Conservation (phyloP, 495 filamentous ascomycete genomes). For the Melanomma pulvis-pyrius region DNA sequence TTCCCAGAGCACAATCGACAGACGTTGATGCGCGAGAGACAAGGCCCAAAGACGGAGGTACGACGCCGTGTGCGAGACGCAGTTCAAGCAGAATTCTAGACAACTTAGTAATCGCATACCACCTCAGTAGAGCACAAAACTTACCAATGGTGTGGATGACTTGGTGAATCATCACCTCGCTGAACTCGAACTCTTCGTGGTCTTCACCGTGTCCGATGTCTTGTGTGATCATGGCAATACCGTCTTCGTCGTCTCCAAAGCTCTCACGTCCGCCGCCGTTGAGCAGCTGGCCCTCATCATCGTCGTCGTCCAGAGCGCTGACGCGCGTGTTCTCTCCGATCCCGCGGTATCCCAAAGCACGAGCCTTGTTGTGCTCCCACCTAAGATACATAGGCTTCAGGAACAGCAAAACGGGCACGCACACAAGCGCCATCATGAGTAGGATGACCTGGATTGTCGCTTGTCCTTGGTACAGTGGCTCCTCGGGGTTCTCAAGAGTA, state of each 20-base stretch:
- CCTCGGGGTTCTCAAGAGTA: constrained; percentile 58
- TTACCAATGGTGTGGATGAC: constrained; percentile 97
- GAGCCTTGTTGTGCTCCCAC: constrained; percentile 86
- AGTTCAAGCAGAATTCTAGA: constrained; percentile 96
- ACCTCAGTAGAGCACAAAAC: constrained; percentile 36
- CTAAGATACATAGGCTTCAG: constrained; percentile 94
- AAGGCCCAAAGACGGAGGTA: constrained; percentile 98
- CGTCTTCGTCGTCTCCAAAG: constrained; percentile 79
- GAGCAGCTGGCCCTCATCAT: constrained; percentile 50
- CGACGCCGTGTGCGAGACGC: constrained; percentile 97
- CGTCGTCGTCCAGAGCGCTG: constrained; percentile 79
- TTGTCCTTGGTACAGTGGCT: constrained; percentile 78
- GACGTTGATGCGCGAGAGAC: constrained; percentile 95
- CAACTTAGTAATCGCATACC: constrained; percentile 12
- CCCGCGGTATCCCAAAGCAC: constrained; percentile 85
- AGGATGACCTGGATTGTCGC: constrained; percentile 71
- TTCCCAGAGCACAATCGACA: constrained; percentile 91
- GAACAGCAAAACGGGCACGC: constrained; percentile 89
- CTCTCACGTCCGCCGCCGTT: constrained; percentile 66
- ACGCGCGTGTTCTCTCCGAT: constrained; percentile 86
- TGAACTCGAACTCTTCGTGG: constrained; percentile 95
- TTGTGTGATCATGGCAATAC: constrained; percentile 87
- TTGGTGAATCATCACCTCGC: constrained; percentile 97
- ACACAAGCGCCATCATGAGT: constrained; percentile 78
- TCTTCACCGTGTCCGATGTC: constrained; percentile 74